phyloP scores from a whole-genome alignment of 345 rosid genomes.

The Ailanthus altissimus region DNA sequence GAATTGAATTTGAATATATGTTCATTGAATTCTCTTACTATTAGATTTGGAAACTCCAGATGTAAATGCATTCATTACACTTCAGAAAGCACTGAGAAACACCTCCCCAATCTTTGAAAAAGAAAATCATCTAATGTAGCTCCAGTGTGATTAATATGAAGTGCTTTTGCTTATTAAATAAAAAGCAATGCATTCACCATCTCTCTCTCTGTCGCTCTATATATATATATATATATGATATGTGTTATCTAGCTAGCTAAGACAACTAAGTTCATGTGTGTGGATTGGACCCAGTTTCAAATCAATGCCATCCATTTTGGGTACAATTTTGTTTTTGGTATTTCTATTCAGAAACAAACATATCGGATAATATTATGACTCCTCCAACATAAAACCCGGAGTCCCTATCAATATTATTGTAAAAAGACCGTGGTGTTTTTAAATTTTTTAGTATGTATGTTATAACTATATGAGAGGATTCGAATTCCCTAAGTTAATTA shows the following conservation, averaged over 20 bases:
- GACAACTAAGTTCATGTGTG: background rate
- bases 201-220: too few relatives aligned
- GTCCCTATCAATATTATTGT: too few relatives aligned
- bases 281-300: background rate
- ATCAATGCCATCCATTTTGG: background rate
- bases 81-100: background rate
- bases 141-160: background rate
- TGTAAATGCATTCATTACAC: constrained; percentile 22
- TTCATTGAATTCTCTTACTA: constrained; percentile 5
- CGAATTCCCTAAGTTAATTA: too few relatives aligned
- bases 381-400: too few relatives aligned
- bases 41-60: constrained; percentile 3
- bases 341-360: background rate
- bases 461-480: too few relatives aligned
- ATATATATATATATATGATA: too few relatives aligned
- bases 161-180: background rate
- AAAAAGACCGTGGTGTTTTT: too few relatives aligned
- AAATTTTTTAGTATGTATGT: too few relatives aligned
- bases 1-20: constrained; percentile 22
- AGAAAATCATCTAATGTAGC: background rate
- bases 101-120: background rate
- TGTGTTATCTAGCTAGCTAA: background rate
- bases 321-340: background rate
- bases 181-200: background rate
- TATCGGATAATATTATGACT: too few relatives aligned